phyloP scores from a whole-genome alignment of 2,329 filamentous ascomycete genomes.

The Lachnellula hyalina region DNA sequence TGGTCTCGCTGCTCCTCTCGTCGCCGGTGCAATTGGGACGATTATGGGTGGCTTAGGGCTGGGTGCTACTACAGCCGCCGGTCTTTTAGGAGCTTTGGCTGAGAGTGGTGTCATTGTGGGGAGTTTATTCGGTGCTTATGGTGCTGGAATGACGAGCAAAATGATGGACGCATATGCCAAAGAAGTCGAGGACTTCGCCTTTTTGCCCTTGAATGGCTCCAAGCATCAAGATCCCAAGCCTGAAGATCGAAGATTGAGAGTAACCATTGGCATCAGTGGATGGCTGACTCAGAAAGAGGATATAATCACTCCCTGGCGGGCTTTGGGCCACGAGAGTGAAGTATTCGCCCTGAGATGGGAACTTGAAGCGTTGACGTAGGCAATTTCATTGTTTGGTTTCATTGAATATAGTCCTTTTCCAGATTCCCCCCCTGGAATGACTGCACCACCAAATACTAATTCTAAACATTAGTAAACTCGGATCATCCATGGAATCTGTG shows the following conservation, averaged over 20 bases:
- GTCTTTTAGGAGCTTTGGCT: conserved; percentile 73
- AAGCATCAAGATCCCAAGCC: conserved; percentile 41
- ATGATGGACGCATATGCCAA: conserved; percentile 85
- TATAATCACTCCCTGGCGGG: conserved; percentile 71
- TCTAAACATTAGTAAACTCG: conserved; percentile 52
- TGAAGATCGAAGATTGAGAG: conserved; percentile 63
- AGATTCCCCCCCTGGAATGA: neutral
- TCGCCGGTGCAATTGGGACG: conserved; percentile 72
- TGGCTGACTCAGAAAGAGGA: conserved; percentile 72
- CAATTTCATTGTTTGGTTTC: neutral
- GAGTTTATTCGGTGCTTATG: conserved; percentile 87
- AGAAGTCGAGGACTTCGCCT: conserved; percentile 84
- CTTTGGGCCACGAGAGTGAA: conserved; percentile 67
- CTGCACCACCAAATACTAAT: neutral
- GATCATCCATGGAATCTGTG: conserved; percentile 70
- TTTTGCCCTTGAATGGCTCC: conserved; percentile 64
- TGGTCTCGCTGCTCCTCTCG: conserved; percentile 70
- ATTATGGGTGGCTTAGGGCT: conserved; percentile 74
- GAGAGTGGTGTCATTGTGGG: conserved; percentile 77
- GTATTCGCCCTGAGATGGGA: conserved; percentile 84
- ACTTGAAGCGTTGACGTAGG: conserved; percentile 58
- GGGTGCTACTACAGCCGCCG: conserved; percentile 66
- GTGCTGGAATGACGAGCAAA: conserved; percentile 72
- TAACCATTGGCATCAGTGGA: conserved; percentile 79
- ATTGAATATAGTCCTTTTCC: neutral